phyloP scores from a whole-genome alignment of 192 early-diverging fungal species.

The Globomyces pollinis-pini region DNA sequence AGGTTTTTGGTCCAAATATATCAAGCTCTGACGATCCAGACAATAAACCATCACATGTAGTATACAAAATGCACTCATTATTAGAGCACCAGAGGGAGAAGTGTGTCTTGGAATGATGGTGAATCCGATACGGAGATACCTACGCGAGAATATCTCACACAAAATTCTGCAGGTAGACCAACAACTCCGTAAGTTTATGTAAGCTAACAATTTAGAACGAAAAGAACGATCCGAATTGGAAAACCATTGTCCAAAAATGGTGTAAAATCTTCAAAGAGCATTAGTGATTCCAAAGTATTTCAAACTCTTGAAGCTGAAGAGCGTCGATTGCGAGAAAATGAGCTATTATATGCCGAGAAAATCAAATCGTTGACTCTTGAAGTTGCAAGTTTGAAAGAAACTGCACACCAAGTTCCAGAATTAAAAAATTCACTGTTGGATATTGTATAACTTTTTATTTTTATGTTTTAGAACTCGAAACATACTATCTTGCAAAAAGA shows the following conservation, averaged over 20 bases:
- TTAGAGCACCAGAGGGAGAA: neutral
- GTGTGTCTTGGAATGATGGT: too few species aligned
- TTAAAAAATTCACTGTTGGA: neutral
- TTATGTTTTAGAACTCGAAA: neutral
- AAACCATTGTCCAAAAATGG: neutral
- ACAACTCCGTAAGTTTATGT: neutral
- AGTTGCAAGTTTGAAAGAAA: constrained; percentile 7
- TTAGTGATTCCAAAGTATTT: constrained; percentile 23
- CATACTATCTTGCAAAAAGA: too few species aligned
- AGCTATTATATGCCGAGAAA: constrained; percentile 21
- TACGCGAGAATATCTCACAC: too few species aligned
- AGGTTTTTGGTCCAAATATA: neutral
- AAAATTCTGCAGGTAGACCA: neutral
- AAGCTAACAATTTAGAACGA: neutral
- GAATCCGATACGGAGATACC: too few species aligned
- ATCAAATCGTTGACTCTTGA: constrained; percentile 23
- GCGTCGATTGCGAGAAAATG: constrained; percentile 15
- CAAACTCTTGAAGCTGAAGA: constrained; percentile 31
- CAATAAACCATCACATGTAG: neutral
- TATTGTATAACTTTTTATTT: neutral
- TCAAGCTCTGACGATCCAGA: neutral
- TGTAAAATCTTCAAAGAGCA: neutral
- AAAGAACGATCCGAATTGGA: neutral
- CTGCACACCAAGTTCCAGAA: neutral
- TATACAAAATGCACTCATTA: neutral